A percentile compares a stretch with the other conserved stretches of the same genome.
Evolutionary conservation across 2,329 filamentous ascomycete species (phyloP).

Genomic region (Talaromyces islandicus): DNA sequence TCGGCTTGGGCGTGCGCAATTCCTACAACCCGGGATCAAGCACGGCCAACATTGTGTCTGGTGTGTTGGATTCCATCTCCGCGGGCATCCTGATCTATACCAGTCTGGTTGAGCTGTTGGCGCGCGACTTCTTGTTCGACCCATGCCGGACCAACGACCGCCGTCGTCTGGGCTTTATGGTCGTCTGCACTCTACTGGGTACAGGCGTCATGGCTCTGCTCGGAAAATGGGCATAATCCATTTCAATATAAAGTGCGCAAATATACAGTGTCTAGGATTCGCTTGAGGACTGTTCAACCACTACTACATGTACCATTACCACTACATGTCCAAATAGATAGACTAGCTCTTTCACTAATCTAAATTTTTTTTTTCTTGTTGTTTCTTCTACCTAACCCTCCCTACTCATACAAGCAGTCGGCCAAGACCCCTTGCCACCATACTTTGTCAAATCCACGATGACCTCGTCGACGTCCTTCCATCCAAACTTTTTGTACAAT

Average conservation of each 20-base stretch:
- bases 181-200: constrained; percentile 36
- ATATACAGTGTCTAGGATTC: not conserved
- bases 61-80: constrained; percentile 42
- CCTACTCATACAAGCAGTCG: constrained; percentile 2
- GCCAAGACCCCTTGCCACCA: not conserved
- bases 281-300: not conserved
- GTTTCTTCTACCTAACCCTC: not conserved
- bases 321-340: not conserved
- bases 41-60: constrained; percentile 40
- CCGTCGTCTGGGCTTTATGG: constrained; percentile 37
- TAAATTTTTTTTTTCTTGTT: not conserved
- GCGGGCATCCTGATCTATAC: constrained; percentile 48
- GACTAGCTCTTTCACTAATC: not conserved
- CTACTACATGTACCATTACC: no score
- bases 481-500: constrained; percentile 8
- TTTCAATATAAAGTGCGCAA: not conserved
- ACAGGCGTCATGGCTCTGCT: constrained; percentile 44
- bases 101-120: constrained; percentile 45
- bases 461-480: not conserved
- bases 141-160: constrained; percentile 36
- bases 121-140: constrained; percentile 48
- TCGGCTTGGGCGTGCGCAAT: constrained; percentile 43
- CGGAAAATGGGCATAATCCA: constrained; percentile 44
- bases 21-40: constrained; percentile 38
- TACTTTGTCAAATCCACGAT: constrained; percentile 4